Evolutionary conservation across 139 green algal genomes (phyloP).

Genomic region (Chlorella ohadii): DNA sequence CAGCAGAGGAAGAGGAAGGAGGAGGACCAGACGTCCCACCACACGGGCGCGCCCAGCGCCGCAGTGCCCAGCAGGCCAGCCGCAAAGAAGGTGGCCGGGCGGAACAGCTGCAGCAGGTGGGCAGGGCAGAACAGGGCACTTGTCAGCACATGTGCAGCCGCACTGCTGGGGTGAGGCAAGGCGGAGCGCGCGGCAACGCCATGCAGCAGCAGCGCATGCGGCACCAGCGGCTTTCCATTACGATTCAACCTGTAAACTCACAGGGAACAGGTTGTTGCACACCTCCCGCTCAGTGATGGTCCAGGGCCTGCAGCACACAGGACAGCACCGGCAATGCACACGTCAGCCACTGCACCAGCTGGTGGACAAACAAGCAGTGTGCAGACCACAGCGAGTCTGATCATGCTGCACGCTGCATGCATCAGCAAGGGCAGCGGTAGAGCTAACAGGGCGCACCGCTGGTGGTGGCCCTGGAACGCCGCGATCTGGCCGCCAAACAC

Average conservation of each 20-base stretch:
- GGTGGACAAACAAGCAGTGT: no score
- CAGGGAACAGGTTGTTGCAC: conserved; percentile 91
- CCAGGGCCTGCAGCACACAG: conserved; percentile 62
- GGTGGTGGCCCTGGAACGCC: conserved; percentile 96
- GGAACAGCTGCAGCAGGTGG: conserved; percentile 1
- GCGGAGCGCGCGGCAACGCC: no score
- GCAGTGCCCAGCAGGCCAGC: conserved; percentile 41
- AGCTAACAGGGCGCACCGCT: conserved; percentile 58
- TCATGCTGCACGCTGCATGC: neutral
- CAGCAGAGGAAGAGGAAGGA: conserved; percentile 83
- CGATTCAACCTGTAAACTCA: no score
- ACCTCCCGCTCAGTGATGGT: conserved; percentile 98
- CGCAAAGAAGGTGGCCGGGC: conserved; percentile 32
- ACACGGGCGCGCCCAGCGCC: conserved; percentile 45
- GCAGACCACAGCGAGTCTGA: no score
- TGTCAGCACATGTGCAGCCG: no score
- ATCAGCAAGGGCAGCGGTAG: no score
- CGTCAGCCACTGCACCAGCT: no score
- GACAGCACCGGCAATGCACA: no score
- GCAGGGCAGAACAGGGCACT: no score
- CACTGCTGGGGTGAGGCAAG: no score
- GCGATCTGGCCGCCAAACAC: conserved; percentile 95
- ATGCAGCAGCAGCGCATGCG: no score
- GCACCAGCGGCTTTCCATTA: no score
- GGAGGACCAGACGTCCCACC: conserved; percentile 70